phyloP scores from a whole-genome alignment of 2,329 filamentous ascomycete species.

The Grosmannia serpens region DNA sequence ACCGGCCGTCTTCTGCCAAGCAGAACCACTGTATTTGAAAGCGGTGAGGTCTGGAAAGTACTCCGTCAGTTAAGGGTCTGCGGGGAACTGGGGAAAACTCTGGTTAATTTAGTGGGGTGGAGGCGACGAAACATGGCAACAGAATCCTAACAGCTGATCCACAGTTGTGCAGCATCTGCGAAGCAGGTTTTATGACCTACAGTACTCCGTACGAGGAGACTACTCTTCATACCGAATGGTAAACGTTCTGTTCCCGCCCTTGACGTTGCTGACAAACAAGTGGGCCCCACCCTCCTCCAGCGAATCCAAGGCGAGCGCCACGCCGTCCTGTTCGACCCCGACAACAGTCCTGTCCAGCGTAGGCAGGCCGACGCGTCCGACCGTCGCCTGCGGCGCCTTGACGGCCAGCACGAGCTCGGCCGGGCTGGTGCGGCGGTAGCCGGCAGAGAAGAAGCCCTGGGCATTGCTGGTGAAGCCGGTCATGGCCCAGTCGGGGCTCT shows the following conservation, averaged over 20 bases:
- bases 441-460: background rate
- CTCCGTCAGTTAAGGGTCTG: no score
- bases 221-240: background rate
- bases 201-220: no score
- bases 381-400: background rate
- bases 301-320: background rate
- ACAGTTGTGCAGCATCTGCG: no score
- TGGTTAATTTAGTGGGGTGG: no score
- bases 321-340: background rate
- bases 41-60: no score
- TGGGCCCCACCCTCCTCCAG: background rate
- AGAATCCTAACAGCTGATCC: no score
- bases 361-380: background rate
- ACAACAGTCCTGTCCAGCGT: background rate
- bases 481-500: background rate
- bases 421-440: background rate
- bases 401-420: background rate
- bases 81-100: no score
- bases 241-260: background rate
- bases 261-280: background rate
- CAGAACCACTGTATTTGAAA: no score
- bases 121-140: no score
- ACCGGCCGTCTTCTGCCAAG: no score
- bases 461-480: background rate
- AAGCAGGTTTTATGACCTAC: no score